Conservation (phyloP, 495 filamentous ascomycete genomes). For the Aspergillus incahuasiensis region DNA sequence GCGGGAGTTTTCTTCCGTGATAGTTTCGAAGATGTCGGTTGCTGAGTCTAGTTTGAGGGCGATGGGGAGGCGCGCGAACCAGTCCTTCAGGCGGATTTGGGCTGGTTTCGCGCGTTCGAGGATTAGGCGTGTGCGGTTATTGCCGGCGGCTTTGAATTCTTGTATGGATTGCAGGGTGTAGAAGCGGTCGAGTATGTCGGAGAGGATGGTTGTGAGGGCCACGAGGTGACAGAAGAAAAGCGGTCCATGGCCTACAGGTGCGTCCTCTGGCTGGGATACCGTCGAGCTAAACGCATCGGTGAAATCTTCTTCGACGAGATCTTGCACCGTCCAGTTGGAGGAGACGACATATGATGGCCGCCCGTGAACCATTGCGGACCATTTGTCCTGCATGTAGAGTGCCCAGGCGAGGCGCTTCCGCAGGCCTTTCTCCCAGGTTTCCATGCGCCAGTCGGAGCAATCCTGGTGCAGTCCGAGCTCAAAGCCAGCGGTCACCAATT, state of each 20-base stretch:
- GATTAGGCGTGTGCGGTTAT: constrained; percentile 49
- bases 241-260: constrained; percentile 39
- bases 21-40: constrained; percentile 37
- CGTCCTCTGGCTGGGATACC: constrained; percentile 32
- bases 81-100: constrained; percentile 55
- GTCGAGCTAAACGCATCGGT: constrained; percentile 34
- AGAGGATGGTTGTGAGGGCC: constrained; percentile 54
- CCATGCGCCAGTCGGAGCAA: constrained; percentile 51
- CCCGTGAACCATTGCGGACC: constrained; percentile 53
- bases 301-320: constrained; percentile 51
- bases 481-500: constrained; percentile 55
- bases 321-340: constrained; percentile 54
- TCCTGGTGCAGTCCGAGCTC: constrained; percentile 56
- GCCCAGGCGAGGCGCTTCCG: constrained; percentile 57
- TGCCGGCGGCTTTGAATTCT: constrained; percentile 45
- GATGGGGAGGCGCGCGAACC: constrained; percentile 52
- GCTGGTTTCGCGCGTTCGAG: constrained; percentile 58
- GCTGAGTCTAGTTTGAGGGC: constrained; percentile 51
- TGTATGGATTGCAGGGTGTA: constrained; percentile 55
- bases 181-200: constrained; percentile 56
- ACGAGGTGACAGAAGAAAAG: constrained; percentile 57
- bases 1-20: constrained; percentile 37
- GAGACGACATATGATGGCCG: constrained; percentile 52
- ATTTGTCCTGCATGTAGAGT: constrained; percentile 58
- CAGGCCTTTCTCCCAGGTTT: constrained; percentile 50